Percentiles rank a stretch among this genome's conserved stretches.
Evolutionary conservation across 2,329 filamentous ascomycete species (phyloP).

Genomic region (Proliferodiscus dingleyae): DNA sequence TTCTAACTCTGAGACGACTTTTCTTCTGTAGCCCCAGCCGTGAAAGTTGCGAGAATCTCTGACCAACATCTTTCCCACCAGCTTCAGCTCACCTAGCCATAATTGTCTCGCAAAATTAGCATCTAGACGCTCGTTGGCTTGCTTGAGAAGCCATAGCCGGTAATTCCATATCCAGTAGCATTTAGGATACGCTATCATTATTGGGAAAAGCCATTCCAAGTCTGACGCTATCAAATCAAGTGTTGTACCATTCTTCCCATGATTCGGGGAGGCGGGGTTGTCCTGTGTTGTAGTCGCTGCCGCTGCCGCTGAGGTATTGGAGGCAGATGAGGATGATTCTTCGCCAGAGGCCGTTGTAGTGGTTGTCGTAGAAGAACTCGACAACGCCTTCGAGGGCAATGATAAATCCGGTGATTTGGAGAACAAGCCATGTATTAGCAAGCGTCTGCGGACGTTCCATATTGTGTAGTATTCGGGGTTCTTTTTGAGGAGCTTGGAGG

Average conservation of each 20-base stretch:
- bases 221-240: constrained; percentile 63
- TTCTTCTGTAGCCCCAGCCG: constrained; percentile 87
- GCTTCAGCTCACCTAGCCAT: constrained; percentile 78
- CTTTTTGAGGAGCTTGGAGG: constrained; percentile 65
- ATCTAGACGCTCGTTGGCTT: constrained; percentile 62
- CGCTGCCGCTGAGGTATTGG: constrained; percentile 49
- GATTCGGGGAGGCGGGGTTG: constrained; percentile 41
- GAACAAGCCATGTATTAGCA: constrained; percentile 54
- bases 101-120: constrained; percentile 52
- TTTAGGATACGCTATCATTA: constrained; percentile 83
- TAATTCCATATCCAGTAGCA: constrained; percentile 99
- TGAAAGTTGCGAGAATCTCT: constrained; percentile 91
- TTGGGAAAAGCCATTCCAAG: constrained; percentile 74
- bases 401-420: constrained; percentile 48
- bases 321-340: constrained; percentile 53
- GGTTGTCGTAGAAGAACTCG: constrained; percentile 47
- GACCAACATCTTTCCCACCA: constrained; percentile 83
- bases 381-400: constrained; percentile 50
- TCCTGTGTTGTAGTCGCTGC: constrained; percentile 48
- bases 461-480: constrained; percentile 89
- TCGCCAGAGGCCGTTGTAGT: constrained; percentile 59
- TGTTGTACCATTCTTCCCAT: constrained; percentile 48
- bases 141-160: constrained; percentile 75
- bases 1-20: constrained; percentile 73
- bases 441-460: constrained; percentile 82